These are phyloP conservation scores for Mortierella sp. DNA, from an alignment of 371 early-diverging fungal species.

Conservation along the genomic window DNA sequence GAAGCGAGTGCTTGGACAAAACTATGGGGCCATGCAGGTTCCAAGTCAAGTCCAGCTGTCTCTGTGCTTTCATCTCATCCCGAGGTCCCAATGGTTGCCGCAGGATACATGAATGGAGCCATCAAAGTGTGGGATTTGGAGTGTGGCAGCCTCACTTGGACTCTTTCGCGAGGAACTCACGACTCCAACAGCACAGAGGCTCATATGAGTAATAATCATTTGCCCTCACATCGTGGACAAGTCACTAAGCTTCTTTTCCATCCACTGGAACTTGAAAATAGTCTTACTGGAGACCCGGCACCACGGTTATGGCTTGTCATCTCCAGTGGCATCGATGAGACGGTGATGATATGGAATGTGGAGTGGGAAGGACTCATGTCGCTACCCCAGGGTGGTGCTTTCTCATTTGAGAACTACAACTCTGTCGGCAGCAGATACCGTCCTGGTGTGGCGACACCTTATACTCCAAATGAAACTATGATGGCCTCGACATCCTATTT, in stretches of 20 bases:
- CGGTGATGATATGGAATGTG: slow-evolving; percentile 50
- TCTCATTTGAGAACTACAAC: too few species aligned
- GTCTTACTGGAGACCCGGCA: slow-evolving; percentile 40
- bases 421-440: too few species aligned
- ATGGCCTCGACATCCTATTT: too few species aligned
- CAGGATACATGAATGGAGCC: slow-evolving; percentile 41
- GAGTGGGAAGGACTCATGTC: slow-evolving; percentile 50
- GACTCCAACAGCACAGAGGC: background rate
- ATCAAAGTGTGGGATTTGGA: slow-evolving; percentile 50
- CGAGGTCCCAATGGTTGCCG: slow-evolving; percentile 45
- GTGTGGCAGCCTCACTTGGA: slow-evolving; percentile 46
- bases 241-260: slow-evolving; percentile 45
- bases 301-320: slow-evolving; percentile 49
- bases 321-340: slow-evolving; percentile 46
- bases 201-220: slow-evolving; percentile 13
- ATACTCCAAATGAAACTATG: too few species aligned
- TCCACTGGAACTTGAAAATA: slow-evolving; percentile 44
- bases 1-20: slow-evolving; percentile 10
- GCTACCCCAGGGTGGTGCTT: background rate
- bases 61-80: slow-evolving; percentile 24
- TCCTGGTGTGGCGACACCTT: too few species aligned
- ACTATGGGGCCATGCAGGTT: slow-evolving; percentile 31
- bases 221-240: slow-evolving; percentile 38
- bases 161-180: slow-evolving; percentile 27
- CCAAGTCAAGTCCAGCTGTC: slow-evolving; percentile 12